A percentile compares a stretch with the other conserved stretches of the same genome.
Conservation (phyloP, 129 eudicot species). For the Arctium minus region DNA sequence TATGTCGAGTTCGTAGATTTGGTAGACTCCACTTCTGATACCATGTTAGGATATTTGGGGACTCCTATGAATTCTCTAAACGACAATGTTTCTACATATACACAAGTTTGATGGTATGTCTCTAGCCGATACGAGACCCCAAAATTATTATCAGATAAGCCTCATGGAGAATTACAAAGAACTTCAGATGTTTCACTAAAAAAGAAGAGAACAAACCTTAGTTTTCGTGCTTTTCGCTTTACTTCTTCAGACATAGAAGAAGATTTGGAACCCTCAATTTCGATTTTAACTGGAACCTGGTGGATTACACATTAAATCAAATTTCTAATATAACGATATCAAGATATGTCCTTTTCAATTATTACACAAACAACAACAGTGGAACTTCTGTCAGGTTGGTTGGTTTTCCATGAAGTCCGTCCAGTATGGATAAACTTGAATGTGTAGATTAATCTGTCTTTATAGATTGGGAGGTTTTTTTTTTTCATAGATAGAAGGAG, state of each 20-base stretch:
- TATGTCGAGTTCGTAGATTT: not conserved
- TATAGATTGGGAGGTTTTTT: not conserved
- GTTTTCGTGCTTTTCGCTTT: constrained; percentile 54
- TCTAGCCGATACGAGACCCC: not conserved
- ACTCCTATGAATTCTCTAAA: not conserved
- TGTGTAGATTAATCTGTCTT: not conserved
- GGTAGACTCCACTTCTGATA: not conserved
- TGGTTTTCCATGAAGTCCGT: not conserved
- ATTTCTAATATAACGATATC: not conserved
- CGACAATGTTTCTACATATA: not conserved
- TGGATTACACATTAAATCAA: not conserved
- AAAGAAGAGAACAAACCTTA: constrained; percentile 48
- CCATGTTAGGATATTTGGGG: not conserved
- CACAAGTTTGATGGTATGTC: not conserved
- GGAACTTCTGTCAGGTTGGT: not conserved
- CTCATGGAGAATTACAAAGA: not conserved
- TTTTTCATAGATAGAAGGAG: not conserved
- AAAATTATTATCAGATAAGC: not conserved
- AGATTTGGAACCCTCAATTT: constrained; percentile 43
- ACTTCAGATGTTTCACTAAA: not conserved
- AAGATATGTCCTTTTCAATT: not conserved
- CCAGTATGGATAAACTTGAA: not conserved
- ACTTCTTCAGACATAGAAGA: constrained; percentile 53
- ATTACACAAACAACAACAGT: not conserved
- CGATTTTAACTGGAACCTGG: constrained; percentile 50